phyloP scores from a whole-genome alignment of 2,329 filamentous ascomycete species.

The Alternaria novae-zelandiae region DNA sequence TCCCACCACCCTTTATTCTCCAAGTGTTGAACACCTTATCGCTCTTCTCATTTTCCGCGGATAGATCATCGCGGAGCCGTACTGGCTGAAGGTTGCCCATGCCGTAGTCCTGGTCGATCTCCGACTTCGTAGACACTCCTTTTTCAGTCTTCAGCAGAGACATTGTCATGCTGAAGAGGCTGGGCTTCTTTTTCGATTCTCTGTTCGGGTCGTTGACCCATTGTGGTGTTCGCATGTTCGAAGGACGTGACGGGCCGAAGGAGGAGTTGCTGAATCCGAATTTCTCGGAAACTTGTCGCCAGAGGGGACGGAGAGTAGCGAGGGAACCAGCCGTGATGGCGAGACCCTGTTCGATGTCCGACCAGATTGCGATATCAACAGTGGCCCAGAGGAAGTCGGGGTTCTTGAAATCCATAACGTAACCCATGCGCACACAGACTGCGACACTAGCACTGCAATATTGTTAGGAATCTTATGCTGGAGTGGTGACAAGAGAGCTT shows the following conservation, averaged over 20 bases:
- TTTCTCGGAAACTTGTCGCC: constrained; percentile 29
- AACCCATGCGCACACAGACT: constrained; percentile 44
- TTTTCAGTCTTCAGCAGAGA: constrained; percentile 34
- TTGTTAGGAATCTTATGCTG: background rate
- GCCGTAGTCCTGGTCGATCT: constrained; percentile 29
- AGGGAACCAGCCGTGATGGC: constrained; percentile 46
- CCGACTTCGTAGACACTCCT: constrained; percentile 14
- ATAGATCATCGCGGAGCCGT: constrained; percentile 36
- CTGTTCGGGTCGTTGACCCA: constrained; percentile 19
- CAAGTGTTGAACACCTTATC: constrained; percentile 37
- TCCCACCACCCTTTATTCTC: constrained; percentile 36
- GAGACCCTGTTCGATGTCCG: constrained; percentile 46
- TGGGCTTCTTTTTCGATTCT: constrained; percentile 23
- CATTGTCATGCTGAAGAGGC: constrained; percentile 28
- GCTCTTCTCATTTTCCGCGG: constrained; percentile 23
- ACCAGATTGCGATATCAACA: constrained; percentile 48
- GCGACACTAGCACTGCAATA: constrained; percentile 40
- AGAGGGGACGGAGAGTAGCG: constrained; percentile 47
- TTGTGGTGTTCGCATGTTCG: constrained; percentile 25
- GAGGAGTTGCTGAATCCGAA: constrained; percentile 30
- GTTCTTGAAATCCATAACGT: constrained; percentile 43
- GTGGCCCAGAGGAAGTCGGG: constrained; percentile 47
- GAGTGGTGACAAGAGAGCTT: constrained; percentile 19
- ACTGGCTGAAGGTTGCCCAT: constrained; percentile 33
- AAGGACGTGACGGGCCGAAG: constrained; percentile 12